Evolutionary conservation across 331 rosid species (phyloP).

Genomic region (Quercus lobata): DNA sequence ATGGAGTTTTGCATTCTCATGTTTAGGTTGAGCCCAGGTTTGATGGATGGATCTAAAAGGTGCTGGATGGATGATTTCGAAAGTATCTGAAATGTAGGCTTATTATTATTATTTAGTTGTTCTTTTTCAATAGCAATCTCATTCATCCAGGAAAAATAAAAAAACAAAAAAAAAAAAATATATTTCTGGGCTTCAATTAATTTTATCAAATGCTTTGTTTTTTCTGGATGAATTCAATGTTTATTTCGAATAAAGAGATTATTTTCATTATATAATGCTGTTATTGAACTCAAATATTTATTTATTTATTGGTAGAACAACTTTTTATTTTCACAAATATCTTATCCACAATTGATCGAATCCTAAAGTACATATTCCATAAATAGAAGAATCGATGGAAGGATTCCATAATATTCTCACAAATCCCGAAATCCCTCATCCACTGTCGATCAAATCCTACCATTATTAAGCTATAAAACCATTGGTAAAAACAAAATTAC

Average conservation of each 20-base stretch:
- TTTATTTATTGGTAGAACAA: too few species aligned
- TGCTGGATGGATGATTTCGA: conserved; percentile 8
- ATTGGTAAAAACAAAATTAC: too few species aligned
- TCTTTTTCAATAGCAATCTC: not conserved
- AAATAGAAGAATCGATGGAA: too few species aligned
- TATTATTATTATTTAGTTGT: not conserved
- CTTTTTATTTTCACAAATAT: too few species aligned
- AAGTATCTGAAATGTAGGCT: not conserved
- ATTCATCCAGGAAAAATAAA: not conserved
- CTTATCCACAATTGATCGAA: too few species aligned
- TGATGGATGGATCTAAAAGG: conserved; percentile 39
- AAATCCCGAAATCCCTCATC: too few species aligned
- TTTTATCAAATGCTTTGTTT: not conserved
- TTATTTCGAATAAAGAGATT: not conserved
- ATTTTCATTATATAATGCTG: not conserved
- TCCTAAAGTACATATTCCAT: too few species aligned
- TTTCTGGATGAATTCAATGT: not conserved
- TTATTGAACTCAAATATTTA: not conserved
- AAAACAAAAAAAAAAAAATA: not conserved
- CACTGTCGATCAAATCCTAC: too few species aligned
- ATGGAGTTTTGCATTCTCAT: conserved; percentile 86
- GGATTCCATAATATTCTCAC: too few species aligned
- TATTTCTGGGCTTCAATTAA: not conserved
- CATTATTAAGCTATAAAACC: too few species aligned
- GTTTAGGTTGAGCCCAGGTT: conserved; percentile 82